Evolutionary conservation across 345 rosid genomes (phyloP).

Genomic region (Psidium guajava): DNA sequence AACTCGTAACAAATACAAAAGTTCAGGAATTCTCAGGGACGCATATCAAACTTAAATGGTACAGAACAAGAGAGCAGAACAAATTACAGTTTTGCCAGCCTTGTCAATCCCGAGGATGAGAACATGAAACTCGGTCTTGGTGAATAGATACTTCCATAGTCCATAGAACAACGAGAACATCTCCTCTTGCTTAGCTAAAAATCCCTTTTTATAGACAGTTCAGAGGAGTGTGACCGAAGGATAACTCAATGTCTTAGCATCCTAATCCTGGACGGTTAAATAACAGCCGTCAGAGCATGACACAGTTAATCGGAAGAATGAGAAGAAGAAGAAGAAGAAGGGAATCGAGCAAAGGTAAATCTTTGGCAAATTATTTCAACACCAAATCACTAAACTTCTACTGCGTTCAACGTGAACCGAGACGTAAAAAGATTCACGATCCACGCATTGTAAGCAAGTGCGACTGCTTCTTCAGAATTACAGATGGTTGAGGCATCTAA

Average conservation of each 20-base stretch:
- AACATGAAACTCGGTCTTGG: slow-evolving; percentile 83
- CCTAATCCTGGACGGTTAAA: not conserved
- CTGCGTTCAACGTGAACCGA: not conserved
- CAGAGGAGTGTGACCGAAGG: not conserved
- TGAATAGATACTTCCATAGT: slow-evolving; percentile 73
- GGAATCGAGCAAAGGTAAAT: not conserved
- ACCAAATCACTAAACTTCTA: not conserved
- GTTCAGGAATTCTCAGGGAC: not conserved
- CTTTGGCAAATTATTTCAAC: not conserved
- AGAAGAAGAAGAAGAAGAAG: not conserved
- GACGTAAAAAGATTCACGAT: not conserved
- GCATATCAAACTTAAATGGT: not conserved
- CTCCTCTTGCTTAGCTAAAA: slow-evolving; percentile 15
- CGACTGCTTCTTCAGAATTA: not conserved
- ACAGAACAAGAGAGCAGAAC: not conserved
- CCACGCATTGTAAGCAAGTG: not conserved
- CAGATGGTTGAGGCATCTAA: not conserved
- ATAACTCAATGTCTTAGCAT: not conserved
- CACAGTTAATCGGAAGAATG: not conserved
- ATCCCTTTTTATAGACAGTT: not conserved
- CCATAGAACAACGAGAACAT: slow-evolving; percentile 99
- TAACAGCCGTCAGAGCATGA: not conserved
- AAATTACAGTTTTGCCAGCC: slow-evolving; percentile 88
- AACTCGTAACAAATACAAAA: not conserved
- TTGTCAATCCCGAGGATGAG: slow-evolving; percentile 97